Conservation (phyloP, 2,329 filamentous ascomycete genomes). For the Curvularia verruculosa region DNA sequence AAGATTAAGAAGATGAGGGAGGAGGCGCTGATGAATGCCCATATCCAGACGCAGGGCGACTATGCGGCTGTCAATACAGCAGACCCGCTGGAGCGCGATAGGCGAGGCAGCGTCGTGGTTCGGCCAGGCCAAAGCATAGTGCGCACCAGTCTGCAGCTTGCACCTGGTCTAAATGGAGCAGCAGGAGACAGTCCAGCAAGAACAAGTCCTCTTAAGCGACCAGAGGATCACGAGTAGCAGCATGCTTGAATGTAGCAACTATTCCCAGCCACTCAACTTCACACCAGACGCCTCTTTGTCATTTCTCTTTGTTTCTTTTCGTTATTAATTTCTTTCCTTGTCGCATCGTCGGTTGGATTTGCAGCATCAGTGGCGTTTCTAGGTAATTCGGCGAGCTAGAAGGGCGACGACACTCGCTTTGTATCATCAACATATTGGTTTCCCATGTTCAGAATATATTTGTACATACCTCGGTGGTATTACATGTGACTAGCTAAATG, state of each 20-base stretch:
- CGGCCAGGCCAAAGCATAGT: conserved; percentile 38
- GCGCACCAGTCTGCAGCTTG: conserved; percentile 47
- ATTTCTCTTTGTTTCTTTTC: conserved; percentile 1
- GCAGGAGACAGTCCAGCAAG: conserved; percentile 39
- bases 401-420: conserved; percentile 13
- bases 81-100: conserved; percentile 37
- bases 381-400: neutral
- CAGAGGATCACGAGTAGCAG: conserved; percentile 52
- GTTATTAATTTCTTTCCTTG: conserved; percentile 4
- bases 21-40: conserved; percentile 66
- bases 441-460: neutral
- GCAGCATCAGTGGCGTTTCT: conserved; percentile 23
- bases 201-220: conserved; percentile 53
- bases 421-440: conserved; percentile 9
- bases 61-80: conserved; percentile 45
- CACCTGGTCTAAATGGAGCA: conserved; percentile 29
- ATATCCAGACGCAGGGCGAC: conserved; percentile 48
- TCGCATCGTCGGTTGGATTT: conserved; percentile 4
- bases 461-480: neutral
- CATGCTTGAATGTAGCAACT: neutral
- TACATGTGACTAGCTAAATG: neutral
- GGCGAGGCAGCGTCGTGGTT: conserved; percentile 24
- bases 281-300: no score
- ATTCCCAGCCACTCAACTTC: neutral
- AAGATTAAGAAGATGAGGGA: conserved; percentile 88